Evolutionary conservation across 306 rosid genomes (phyloP).

Genomic region (Lathyrus sativus): DNA sequence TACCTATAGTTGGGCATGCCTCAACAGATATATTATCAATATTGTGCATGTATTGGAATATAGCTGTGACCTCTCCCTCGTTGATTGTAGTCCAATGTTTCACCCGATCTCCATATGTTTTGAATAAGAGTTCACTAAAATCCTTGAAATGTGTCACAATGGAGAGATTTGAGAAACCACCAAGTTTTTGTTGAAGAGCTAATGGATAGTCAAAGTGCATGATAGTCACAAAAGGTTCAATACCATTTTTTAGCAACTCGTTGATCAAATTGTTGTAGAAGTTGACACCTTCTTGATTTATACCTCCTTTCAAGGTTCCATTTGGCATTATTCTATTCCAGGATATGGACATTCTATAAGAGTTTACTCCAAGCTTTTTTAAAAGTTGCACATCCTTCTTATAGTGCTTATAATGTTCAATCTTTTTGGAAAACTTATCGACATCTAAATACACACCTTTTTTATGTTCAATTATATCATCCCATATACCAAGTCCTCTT

Average conservation of each 20-base stretch:
- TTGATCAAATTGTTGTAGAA: conserved; percentile 42
- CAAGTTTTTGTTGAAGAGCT: background rate
- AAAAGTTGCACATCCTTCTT: conserved; percentile 42
- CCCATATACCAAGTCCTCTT: conserved; percentile 35
- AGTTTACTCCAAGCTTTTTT: conserved; percentile 38
- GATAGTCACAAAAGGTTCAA: conserved; percentile 36
- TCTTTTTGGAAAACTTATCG: conserved; percentile 14
- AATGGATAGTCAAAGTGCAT: conserved; percentile 37
- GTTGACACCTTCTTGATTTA: background rate
- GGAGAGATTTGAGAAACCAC: no score
- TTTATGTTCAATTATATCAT: background rate
- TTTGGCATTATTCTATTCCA: conserved; percentile 45
- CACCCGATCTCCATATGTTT: conserved; percentile 52
- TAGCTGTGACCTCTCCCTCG: conserved; percentile 39
- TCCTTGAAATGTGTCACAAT: no score
- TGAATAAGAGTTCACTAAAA: conserved; percentile 29
- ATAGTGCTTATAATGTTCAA: conserved; percentile 39
- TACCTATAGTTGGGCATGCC: conserved; percentile 14
- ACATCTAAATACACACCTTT: background rate
- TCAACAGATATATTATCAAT: conserved; percentile 34
- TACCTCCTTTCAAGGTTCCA: conserved; percentile 44
- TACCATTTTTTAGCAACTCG: conserved; percentile 41
- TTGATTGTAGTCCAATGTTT: conserved; percentile 50
- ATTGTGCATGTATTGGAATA: conserved; percentile 36
- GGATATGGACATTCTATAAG: conserved; percentile 43